phyloP scores from a whole-genome alignment of 176 grass and related monocot genomes.

The Eleusine indica region DNA sequence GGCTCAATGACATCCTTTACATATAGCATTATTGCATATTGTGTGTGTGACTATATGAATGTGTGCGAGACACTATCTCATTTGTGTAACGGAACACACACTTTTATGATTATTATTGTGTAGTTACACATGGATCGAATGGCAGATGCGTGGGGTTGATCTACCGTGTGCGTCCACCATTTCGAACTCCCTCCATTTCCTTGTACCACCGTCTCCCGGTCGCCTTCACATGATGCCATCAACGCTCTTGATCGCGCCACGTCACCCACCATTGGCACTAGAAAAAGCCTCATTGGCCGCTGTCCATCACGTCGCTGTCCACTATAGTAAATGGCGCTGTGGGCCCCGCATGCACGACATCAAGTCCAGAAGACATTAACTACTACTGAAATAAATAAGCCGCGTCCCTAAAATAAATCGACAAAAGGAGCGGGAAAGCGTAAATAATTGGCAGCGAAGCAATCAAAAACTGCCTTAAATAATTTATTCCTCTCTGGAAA shows the following conservation, averaged over 20 bases:
- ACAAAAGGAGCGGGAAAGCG: neutral
- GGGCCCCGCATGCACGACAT: neutral
- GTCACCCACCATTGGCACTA: neutral
- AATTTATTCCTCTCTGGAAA: neutral
- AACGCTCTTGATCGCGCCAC: conserved; percentile 38
- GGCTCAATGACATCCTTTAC: no score
- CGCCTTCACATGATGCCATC: conserved; percentile 37
- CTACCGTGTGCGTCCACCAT: neutral
- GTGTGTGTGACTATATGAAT: no score
- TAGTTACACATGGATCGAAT: no score
- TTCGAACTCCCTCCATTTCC: neutral
- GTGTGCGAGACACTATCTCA: no score
- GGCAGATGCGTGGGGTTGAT: neutral
- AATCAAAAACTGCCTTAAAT: neutral
- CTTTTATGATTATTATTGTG: no score
- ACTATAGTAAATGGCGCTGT: conserved; percentile 1
- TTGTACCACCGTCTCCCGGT: neutral
- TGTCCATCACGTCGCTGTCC: conserved; percentile 52
- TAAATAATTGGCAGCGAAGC: neutral
- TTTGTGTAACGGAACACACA: no score
- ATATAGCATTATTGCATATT: no score
- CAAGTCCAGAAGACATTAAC: neutral
- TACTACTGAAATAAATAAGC: neutral
- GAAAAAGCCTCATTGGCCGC: neutral
- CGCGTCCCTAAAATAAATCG: neutral